Base-by-base conservation (phyloP, 2,329 filamentous ascomycete species). In the Epicoccum nigrum region DNA sequence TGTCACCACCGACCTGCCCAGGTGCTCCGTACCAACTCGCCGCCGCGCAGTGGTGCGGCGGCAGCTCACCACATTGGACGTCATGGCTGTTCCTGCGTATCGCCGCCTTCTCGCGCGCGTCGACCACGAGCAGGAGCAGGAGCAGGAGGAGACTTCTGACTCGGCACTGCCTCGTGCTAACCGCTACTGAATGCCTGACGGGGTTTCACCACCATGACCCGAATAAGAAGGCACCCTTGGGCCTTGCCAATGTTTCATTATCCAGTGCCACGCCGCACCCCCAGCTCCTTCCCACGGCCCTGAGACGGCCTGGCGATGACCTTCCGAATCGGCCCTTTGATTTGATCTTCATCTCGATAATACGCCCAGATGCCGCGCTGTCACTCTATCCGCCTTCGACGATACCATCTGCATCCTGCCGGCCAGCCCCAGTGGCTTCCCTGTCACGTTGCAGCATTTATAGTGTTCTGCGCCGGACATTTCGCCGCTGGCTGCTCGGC, bases 91-190 rank as follows among this genome's bases (percentile, higher is more conserved):
- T 51, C 49, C 58, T 63, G 59, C 61, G 60, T 65, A 63, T 64
- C 62, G 62, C 62, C 56, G 51, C 33, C 30, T 43, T 56, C 56
- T 62, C 63, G 61, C 60, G 61, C 59, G 61, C 61, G 59, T 61
- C 52, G 45, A 11, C 46, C 23, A 27, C n/a, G 28, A 33, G 31
- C 13, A 25, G 23, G n/a, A n/a, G n/a, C n/a, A n/a, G n/a, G n/a
- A n/a, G n/a, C n/a, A n/a, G n/a, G n/a, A n/a, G n/a, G n/a, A n/a
- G n/a, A n/a, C n/a, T n/a, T n/a, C n/a, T n/a, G n/a, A 30, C 41
- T 55, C 51, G 51, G 58, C 62, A 64, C 63, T 63, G 61, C 63
- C 63, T 62, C 61, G 30, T 62, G 52, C 50, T 65, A 65, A 51
- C 61, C 63, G 61, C 63, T 54, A 51, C 42, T 46, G 51, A 25